Percentiles rank a stretch among this genome's conserved stretches.
Evolutionary conservation across 2,329 filamentous ascomycete genomes (phyloP).

Genomic region (Aulographum hederae): DNA sequence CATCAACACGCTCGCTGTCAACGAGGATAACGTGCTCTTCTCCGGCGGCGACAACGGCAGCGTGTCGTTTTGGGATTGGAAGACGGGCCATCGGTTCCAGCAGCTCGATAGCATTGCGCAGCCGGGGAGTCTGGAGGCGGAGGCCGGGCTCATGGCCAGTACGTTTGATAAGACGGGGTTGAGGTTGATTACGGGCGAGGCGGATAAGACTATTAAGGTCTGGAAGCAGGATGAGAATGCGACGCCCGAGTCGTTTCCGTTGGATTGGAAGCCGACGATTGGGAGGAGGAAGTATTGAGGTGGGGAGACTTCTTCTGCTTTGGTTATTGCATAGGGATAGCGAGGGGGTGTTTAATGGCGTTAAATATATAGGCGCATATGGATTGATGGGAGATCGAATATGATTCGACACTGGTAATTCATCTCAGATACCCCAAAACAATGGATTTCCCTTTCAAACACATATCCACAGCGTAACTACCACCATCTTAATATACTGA

Average conservation of each 20-base stretch:
- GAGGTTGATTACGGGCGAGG: conserved; percentile 81
- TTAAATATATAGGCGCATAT: too few relatives aligned
- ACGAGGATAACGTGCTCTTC: conserved; percentile 89
- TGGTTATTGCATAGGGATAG: too few relatives aligned
- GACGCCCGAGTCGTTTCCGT: conserved; percentile 75
- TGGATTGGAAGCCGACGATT: conserved; percentile 79
- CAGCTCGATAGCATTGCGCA: conserved; percentile 79
- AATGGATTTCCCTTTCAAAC: too few relatives aligned
- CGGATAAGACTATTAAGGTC: conserved; percentile 94
- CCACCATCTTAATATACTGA: conserved; percentile 1
- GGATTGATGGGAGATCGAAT: too few relatives aligned
- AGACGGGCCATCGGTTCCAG: conserved; percentile 85
- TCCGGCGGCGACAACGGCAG: conserved; percentile 89
- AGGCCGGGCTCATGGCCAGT: conserved; percentile 85
- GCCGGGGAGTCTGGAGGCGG: conserved; percentile 82
- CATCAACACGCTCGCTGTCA: conserved; percentile 84
- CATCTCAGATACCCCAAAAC: too few relatives aligned
- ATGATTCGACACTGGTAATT: too few relatives aligned
- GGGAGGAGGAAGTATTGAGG: conserved; percentile 50
- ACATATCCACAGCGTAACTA: too few relatives aligned
- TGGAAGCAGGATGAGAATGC: conserved; percentile 91
- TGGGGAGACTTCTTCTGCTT: too few relatives aligned
- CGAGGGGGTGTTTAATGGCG: too few relatives aligned
- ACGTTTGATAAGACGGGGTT: conserved; percentile 82
- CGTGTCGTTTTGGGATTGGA: conserved; percentile 99